These are phyloP conservation scores for Elaphomyces granulatus DNA, from an alignment of 495 filamentous ascomycete genomes.

Conservation along the genomic window DNA sequence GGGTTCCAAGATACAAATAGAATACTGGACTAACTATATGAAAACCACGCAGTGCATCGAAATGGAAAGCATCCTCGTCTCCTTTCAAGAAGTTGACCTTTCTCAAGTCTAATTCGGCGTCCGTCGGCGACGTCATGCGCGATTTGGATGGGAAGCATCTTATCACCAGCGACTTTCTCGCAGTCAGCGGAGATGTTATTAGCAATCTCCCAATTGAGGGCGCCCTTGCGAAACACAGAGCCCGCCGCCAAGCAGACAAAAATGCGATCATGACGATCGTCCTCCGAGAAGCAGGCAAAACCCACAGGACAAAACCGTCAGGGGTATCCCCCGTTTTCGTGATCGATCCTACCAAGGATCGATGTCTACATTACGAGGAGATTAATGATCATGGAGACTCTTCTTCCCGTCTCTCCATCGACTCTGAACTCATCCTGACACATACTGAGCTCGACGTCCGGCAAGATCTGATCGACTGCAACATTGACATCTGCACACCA, in stretches of 20 bases:
- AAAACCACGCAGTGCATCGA: slow-evolving; percentile 43
- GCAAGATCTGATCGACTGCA: slow-evolving; percentile 82
- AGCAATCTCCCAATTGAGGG: slow-evolving; percentile 73
- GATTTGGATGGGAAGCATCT: slow-evolving; percentile 79
- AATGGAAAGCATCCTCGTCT: slow-evolving; percentile 56
- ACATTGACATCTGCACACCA: slow-evolving; percentile 94
- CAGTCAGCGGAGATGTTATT: slow-evolving; percentile 90
- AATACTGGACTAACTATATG: slow-evolving; percentile 1
- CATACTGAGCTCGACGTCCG: slow-evolving; percentile 64
- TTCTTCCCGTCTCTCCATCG: slow-evolving; percentile 48
- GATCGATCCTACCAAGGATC: slow-evolving; percentile 61
- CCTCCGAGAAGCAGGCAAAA: slow-evolving; percentile 58
- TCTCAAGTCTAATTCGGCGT: slow-evolving; percentile 73
- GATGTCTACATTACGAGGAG: slow-evolving; percentile 92
- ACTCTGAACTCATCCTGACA: slow-evolving; percentile 51
- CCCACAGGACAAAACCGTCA: slow-evolving; percentile 59
- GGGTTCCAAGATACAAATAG: too few species aligned
- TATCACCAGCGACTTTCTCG: slow-evolving; percentile 79
- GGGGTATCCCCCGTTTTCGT: slow-evolving; percentile 70
- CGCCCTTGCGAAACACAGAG: slow-evolving; percentile 64
- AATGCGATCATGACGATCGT: slow-evolving; percentile 99
- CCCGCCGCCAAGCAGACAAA: slow-evolving; percentile 69
- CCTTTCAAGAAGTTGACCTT: slow-evolving; percentile 75
- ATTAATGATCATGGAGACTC: slow-evolving; percentile 30
- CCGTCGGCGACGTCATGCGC: slow-evolving; percentile 88